A percentile compares a stretch with the other conserved stretches of the same genome.
These are phyloP conservation scores for Chlorella sorokiniana DNA, from an alignment of 139 green algal genomes.

Conservation along the genomic window DNA sequence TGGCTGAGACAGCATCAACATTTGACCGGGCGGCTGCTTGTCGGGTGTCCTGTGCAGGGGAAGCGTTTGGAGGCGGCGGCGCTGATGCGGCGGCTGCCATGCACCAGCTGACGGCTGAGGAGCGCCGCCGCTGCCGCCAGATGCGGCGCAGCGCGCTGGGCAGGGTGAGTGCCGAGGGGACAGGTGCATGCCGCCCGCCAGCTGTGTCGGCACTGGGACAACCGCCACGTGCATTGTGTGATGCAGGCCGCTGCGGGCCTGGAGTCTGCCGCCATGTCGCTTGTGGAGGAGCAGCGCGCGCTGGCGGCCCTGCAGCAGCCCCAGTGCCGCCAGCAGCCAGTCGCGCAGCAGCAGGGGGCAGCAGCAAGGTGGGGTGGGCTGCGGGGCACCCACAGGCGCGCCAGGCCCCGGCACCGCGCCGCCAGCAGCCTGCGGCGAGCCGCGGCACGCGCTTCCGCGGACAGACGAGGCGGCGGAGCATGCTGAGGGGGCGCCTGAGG, in stretches of 20 bases:
- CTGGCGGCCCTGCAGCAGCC: not conserved
- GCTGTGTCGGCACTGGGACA: too few species aligned
- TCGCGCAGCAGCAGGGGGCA: not conserved
- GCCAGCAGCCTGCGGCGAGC: too few species aligned
- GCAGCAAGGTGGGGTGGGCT: too few species aligned
- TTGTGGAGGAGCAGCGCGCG: constrained; percentile 24
- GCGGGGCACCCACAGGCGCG: too few species aligned
- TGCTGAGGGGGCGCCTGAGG: too few species aligned
- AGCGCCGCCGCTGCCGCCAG: constrained; percentile 16
- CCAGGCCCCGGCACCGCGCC: too few species aligned
- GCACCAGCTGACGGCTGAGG: not conserved
- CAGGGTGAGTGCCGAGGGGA: not conserved
- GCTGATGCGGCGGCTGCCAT: not conserved
- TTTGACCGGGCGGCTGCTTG: not conserved
- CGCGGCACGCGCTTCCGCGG: too few species aligned
- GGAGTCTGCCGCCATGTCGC: not conserved
- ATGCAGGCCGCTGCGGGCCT: constrained; percentile 10
- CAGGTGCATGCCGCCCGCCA: not conserved
- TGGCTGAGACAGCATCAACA: not conserved
- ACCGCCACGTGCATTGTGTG: not conserved
- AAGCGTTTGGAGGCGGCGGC: not conserved
- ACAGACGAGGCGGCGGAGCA: too few species aligned
- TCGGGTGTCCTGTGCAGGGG: not conserved
- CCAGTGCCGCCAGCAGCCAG: not conserved
- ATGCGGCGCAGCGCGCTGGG: constrained; percentile 17